A percentile compares a stretch with the other conserved stretches of the same genome.
These are phyloP conservation scores for Saccharomyces pastorianus DNA, from an alignment of 1,139 yeast species.

Conservation along the genomic window DNA sequence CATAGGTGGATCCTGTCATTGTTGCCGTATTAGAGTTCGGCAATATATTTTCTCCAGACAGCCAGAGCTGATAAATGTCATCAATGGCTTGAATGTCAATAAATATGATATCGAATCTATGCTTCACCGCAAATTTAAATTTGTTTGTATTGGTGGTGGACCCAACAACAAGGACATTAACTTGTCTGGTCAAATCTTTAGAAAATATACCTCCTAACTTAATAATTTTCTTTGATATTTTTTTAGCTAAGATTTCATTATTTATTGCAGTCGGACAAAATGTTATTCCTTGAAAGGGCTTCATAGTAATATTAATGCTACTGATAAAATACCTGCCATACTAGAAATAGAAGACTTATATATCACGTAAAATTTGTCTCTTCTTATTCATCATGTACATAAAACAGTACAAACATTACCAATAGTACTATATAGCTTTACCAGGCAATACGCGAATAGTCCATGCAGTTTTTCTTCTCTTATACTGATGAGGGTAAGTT, in stretches of 20 bases:
- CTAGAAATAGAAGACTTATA: neutral
- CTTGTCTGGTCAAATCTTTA: constrained; percentile 24
- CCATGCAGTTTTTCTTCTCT: neutral
- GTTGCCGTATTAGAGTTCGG: constrained; percentile 5
- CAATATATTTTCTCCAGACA: constrained; percentile 26
- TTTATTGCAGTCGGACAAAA: constrained; percentile 29
- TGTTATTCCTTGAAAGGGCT: constrained; percentile 27
- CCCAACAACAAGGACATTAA: constrained; percentile 26
- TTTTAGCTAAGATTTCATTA: constrained; percentile 15
- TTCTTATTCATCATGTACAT: neutral
- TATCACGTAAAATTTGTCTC: neutral
- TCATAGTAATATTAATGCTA: constrained; percentile 9
- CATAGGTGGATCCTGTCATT: constrained; percentile 7
- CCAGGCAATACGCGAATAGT: neutral
- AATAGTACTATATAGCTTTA: neutral
- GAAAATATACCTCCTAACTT: constrained; percentile 30
- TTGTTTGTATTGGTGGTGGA: constrained; percentile 19
- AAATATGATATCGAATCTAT: constrained; percentile 26
- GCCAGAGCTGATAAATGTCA: constrained; percentile 26
- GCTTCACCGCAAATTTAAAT: constrained; percentile 24
- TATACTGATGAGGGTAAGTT: neutral
- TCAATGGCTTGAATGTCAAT: constrained; percentile 17
- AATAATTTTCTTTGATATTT: constrained; percentile 19
- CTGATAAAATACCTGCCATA: neutral
- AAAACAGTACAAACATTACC: neutral